Evolutionary conservation across 331 rosid genomes (phyloP), one percentile per base, ranked within the genome.

Genomic region (Quercus phellos): DNA sequence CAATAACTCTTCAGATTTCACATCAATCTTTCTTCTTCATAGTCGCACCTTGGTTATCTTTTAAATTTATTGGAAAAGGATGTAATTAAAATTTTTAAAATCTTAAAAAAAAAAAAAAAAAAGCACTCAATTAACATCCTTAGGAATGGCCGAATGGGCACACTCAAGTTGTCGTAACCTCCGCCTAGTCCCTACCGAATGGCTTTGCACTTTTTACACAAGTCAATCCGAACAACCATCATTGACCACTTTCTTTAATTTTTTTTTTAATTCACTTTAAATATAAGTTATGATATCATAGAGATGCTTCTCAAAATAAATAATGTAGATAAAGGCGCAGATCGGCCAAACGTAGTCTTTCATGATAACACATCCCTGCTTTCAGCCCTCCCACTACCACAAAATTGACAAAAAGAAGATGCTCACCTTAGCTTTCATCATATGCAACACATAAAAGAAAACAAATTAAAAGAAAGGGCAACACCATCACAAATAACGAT

Each of bases 341-440:
- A 30, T 29, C 8, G 21, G 69, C 10, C 69, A 29, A 61, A 29
- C 69, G 18, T 60, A 26, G 50, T 16, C 27, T n/a, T 59, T 75
- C 74, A 85, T 85, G 4, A 85, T 75, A 19, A 8, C 68, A 68
- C 76, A 38, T 38, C 77, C 67, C 22, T 69, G 16, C 81, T 85
- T 81, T 81, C 56, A 67, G 55, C 74, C 53, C 77, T 19, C 63
- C 85, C 81, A 82, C 86, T 80, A 79, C 68, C 80, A 4, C 27
- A 76, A 68, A 79, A 17, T 61, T 54, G 82, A 68, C 75, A 76
- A 4, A 79, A 75, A 72, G 53, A 56, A 27, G 30, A 55, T 56
- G 29, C 81, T 54, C 69, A 38, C 70, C 9, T 38, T 73, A 75
- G 55, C 84, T 78, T 82, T 85, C 86, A 81, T 82, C 75, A 59